These are phyloP conservation scores for Phytophthora pisi DNA, from an alignment of 352 stramenopile genomes.

Conservation along the genomic window DNA sequence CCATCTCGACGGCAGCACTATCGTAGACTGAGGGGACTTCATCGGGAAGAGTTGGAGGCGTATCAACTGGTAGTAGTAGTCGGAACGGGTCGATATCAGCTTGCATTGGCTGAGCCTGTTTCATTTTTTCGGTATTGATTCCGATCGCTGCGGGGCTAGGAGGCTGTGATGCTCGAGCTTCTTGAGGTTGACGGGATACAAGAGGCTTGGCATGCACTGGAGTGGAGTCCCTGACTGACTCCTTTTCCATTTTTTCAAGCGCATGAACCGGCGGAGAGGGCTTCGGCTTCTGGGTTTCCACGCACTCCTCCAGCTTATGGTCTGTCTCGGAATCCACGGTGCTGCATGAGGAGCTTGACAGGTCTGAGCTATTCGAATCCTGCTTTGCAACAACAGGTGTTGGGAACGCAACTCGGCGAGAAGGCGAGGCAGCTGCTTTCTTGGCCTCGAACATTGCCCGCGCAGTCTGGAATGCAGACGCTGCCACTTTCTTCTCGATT, in stretches of 20 bases:
- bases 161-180: not conserved
- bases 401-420: constrained; percentile 12
- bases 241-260: constrained; percentile 18
- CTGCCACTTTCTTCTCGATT: not conserved
- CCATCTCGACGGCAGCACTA: constrained; percentile 60
- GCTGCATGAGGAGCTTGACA: constrained; percentile 29
- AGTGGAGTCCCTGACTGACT: not conserved
- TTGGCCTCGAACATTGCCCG: constrained; percentile 41
- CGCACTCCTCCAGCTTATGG: constrained; percentile 21
- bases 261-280: not conserved
- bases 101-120: not conserved
- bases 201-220: not conserved
- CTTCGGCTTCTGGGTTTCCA: not conserved
- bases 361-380: constrained; percentile 8
- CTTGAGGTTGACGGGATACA: not conserved
- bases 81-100: constrained; percentile 53
- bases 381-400: constrained; percentile 15
- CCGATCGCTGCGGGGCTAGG: not conserved
- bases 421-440: not conserved
- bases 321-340: constrained; percentile 29
- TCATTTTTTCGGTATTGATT: not conserved
- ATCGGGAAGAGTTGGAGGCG: constrained; percentile 54
- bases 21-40: constrained; percentile 68
- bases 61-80: constrained; percentile 52
- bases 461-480: constrained; percentile 31